Conservation (phyloP, 2,329 filamentous ascomycete genomes). For the Gnomoniopsis sp. region DNA sequence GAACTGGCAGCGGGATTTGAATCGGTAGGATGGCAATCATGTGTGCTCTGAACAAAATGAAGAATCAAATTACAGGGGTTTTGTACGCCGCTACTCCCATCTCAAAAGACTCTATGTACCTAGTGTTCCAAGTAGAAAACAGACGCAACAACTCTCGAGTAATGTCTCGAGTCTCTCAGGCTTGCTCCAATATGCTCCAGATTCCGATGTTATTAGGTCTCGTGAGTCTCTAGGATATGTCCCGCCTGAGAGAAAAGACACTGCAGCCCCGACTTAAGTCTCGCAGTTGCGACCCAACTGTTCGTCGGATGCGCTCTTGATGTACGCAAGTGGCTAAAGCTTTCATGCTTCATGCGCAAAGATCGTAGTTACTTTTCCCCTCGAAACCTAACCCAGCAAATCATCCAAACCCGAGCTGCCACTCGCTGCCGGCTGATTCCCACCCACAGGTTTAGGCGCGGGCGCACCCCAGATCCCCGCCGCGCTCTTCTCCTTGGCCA, state of each 20-base stretch:
- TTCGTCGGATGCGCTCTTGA: too few relatives aligned
- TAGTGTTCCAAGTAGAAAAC: neutral
- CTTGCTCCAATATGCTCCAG: too few relatives aligned
- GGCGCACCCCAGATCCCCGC: conserved; percentile 90
- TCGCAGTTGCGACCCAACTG: too few relatives aligned
- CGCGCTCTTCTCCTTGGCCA: conserved; percentile 97
- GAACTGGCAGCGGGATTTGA: too few relatives aligned
- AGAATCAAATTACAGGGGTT: neutral
- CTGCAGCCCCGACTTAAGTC: too few relatives aligned
- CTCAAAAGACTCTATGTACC: neutral
- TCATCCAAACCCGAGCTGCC: conserved; percentile 42
- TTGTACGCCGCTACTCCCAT: neutral
- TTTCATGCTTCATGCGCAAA: neutral
- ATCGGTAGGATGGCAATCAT: neutral
- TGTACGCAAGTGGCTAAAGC: neutral
- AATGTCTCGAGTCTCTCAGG: neutral
- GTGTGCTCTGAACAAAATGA: neutral
- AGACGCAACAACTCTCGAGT: neutral
- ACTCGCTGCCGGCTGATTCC: conserved; percentile 19
- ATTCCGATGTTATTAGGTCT: too few relatives aligned
- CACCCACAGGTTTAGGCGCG: conserved; percentile 35
- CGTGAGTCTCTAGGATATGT: too few relatives aligned
- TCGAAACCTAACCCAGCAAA: conserved; percentile 37
- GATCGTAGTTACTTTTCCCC: neutral
- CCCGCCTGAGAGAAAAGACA: too few relatives aligned